Percentiles rank a stretch among this genome's conserved stretches.
These are phyloP conservation scores for Fusarium tanahbumbuense DNA, from an alignment of 2,329 filamentous ascomycete species.

Conservation along the genomic window DNA sequence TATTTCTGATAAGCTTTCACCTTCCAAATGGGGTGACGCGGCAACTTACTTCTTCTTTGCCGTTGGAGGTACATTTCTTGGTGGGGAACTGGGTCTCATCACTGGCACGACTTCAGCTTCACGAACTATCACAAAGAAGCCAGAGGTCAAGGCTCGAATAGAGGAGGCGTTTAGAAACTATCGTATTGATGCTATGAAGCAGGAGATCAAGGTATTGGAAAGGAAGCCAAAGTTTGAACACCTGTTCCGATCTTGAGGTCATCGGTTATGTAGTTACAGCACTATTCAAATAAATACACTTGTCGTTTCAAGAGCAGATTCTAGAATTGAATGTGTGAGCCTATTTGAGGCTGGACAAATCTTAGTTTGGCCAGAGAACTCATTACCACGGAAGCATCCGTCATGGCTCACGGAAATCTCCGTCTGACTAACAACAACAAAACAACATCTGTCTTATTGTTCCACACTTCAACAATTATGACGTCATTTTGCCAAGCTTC, in stretches of 20 bases:
- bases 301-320: too few relatives aligned
- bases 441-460: too few relatives aligned
- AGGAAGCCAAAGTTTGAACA: neutral
- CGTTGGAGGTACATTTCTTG: neutral
- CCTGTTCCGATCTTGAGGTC: neutral
- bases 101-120: neutral
- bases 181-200: slow-evolving; percentile 7
- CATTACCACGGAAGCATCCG: too few relatives aligned
- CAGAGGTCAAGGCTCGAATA: neutral
- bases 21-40: slow-evolving; percentile 1
- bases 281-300: too few relatives aligned
- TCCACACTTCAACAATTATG: neutral
- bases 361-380: too few relatives aligned
- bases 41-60: slow-evolving; percentile 10
- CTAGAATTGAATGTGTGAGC: too few relatives aligned
- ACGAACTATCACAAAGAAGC: slow-evolving; percentile 3
- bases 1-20: neutral
- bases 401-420: too few relatives aligned
- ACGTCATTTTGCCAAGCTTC: too few relatives aligned
- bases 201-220: slow-evolving; percentile 1
- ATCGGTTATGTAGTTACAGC: neutral
- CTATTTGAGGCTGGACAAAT: too few relatives aligned
- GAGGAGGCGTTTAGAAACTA: slow-evolving; percentile 6
- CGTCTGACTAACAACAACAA: too few relatives aligned
- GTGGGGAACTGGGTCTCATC: neutral